Percentiles rank a stretch among this genome's conserved stretches.
Conservation (phyloP, 768 basidiomycete genomes). For the Mrakia blollopis region DNA sequence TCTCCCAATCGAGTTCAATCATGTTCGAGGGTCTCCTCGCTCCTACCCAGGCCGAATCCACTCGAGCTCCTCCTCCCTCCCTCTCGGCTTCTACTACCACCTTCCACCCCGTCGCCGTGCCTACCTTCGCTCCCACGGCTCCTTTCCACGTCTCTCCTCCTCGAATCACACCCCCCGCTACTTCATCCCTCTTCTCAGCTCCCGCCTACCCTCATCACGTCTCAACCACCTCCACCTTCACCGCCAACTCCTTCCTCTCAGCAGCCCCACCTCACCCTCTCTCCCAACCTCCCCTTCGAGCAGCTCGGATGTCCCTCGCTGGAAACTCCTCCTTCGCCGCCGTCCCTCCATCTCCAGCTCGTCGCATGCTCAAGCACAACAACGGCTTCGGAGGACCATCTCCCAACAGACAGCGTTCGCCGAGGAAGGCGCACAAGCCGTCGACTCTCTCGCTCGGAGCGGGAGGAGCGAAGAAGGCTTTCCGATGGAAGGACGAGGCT, state of each 20-base stretch:
- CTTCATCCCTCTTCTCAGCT: background rate
- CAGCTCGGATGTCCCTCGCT: background rate
- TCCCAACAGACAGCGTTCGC: background rate
- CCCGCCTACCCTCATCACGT: background rate
- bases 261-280: background rate
- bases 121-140: background rate
- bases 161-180: background rate
- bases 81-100: background rate
- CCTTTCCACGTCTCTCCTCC: background rate
- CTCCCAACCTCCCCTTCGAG: background rate
- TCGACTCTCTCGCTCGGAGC: conserved; percentile 12
- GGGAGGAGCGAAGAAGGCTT: conserved; percentile 57
- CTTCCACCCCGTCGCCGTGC: background rate
- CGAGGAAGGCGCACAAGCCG: background rate
- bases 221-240: background rate
- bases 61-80: conserved; percentile 6
- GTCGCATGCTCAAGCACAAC: background rate
- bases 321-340: conserved; percentile 4
- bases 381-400: background rate
- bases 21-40: conserved; percentile 13
- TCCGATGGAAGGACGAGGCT: conserved; percentile 82
- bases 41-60: conserved; percentile 7
- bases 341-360: background rate
- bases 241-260: background rate
- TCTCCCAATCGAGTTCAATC: background rate